Evolutionary conservation across 257 asterid genomes (phyloP), one percentile per base, ranked within the genome.

Genomic region (Gentiana dahurica): DNA sequence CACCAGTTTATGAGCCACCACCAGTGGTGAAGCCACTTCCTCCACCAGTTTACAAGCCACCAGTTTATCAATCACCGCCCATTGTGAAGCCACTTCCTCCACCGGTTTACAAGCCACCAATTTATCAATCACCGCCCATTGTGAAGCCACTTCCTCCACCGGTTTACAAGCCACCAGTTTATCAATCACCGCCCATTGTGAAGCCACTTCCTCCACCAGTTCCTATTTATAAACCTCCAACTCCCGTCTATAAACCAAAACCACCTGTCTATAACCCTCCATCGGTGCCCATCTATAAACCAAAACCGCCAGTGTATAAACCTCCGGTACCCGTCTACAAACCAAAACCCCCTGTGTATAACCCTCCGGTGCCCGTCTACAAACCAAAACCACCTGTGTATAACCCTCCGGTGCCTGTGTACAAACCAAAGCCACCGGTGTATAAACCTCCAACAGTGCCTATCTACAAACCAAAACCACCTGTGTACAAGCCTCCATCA

Each of bases 121-220:
- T 69, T 4, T 5, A 41, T 5, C 5, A 41, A 10, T 10, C 46
- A 41, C 46, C 46, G 6, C 9, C 9, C 9, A 5, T 5, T 41
- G 46, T 41, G 46, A 69, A 72, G 57, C 73, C 84, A 10, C 72
- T 64, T 2, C 79, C 77, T 12, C 82, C 85, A 0, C 72, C 82
- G 0, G 58, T 62, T 13, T 24, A 24, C 24, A 41, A 41, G 9
- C 45, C 46, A 41, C 46, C 46, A 10, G 46, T 41, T 5, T 5
- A 41, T 5, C 5, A 41, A 10, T 10, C 46, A 41, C 46, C 46
- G 6, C 9, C 9, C 9, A 5, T 5, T 41, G 46, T 41, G 46
- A 69, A 72, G 57, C 73, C 84, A 10, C 72, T 64, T 2, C 79
- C 77, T 12, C 82, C 85, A 0, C 72, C 82, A 1, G 58, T 62